Base-by-base conservation (phyloP, 805 yeast species). In the Wickerhamomyces subpelliculosus region DNA sequence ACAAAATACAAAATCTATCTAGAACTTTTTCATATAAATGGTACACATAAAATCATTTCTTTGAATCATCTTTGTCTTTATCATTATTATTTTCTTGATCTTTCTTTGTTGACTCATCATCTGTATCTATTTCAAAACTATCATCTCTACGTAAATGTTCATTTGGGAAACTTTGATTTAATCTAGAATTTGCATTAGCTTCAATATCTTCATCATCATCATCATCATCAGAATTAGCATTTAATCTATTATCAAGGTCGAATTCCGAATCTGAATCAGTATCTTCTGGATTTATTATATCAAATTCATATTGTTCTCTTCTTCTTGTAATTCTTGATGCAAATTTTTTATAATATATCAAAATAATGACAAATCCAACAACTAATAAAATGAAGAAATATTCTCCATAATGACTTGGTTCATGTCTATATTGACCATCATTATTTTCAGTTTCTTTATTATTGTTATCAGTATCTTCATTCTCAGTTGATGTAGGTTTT, bases 221-320 rank as follows among this genome's bases (percentile, higher is more conserved):
- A 4, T 5, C 6, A 25, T 25, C 27, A 25, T 57, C 58, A 23
- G 63, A 66, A 8, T 66, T 60, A 33, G 18, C 19, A 19, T 22
- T 29, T 19, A 80, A 84, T 8, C 83, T 81, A 16, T 79, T 82
- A 32, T 84, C 84, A 34, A 83, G 77, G 53, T 84, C 94, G 52
- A 84, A 80, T 54, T 84, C 93, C 51, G 74, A 80, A 38, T 77
- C 76, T 28, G 50, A 81, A 75, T 61, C 88, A 63, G 54, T 83
- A 63, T 60, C 85, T 58, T 59, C 85, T 59, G 46, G 67, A 60
- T 54, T 48, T 20, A 54, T 54, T 24, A 54, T 54, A 37, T 54
- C 59, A 39, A 54, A 54, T 38, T 54, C 59, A 27, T 54, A 54
- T 34, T 58, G 62, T 37, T 72, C 60, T 43, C 59, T 51, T 46